These are phyloP conservation scores for Sporothrix protearum DNA, from an alignment of 2,329 filamentous ascomycete genomes.

Conservation along the genomic window DNA sequence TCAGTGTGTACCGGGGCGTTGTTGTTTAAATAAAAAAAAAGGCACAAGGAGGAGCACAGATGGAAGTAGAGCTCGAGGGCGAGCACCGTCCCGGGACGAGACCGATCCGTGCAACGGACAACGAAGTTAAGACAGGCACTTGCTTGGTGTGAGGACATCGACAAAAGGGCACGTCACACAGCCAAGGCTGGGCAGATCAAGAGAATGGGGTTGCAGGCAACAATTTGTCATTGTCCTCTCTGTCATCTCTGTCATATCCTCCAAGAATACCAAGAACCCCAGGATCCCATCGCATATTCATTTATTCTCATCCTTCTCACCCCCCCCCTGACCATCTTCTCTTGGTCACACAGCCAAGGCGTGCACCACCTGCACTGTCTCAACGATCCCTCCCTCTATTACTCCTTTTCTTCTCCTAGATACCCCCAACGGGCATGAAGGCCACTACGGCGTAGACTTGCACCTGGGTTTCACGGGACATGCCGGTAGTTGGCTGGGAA, in stretches of 20 bases:
- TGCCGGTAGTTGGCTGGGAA: background rate
- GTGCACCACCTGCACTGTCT: slow-evolving; percentile 4
- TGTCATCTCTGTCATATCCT: background rate
- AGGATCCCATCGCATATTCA: background rate
- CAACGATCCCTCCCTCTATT: background rate
- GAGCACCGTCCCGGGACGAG: background rate
- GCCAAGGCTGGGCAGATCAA: slow-evolving; percentile 10
- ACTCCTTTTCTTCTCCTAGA: background rate
- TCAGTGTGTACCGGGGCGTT: background rate
- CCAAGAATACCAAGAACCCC: background rate
- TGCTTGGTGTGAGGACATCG: background rate
- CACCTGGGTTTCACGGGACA: background rate
- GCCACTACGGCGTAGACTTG: background rate
- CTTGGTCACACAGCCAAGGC: background rate
- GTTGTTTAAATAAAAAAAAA: background rate
- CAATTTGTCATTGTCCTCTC: slow-evolving; percentile 1
- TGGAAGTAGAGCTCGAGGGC: no score
- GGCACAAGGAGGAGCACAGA: background rate
- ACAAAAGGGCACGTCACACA: background rate
- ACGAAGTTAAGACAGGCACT: background rate
- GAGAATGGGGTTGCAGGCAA: background rate
- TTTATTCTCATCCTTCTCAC: background rate
- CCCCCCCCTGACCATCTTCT: background rate
- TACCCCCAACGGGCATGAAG: background rate
- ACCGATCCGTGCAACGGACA: background rate